A percentile compares a stretch with the other conserved stretches of the same genome.
Evolutionary conservation across 1,284 basidiomycete genomes (phyloP).

Genomic region (Takashimella koratensis): DNA sequence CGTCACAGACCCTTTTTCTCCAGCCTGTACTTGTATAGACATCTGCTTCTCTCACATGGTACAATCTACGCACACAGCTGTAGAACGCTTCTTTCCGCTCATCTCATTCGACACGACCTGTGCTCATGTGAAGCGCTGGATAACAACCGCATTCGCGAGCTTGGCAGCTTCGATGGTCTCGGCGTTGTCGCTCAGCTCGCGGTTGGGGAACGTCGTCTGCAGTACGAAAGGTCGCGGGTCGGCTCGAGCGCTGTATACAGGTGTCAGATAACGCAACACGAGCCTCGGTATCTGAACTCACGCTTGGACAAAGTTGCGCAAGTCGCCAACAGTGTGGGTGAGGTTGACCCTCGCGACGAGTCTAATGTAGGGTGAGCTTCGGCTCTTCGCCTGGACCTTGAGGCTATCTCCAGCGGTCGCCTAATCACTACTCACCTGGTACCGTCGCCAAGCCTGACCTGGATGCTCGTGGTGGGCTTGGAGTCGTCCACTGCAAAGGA

Average conservation of each 20-base stretch:
- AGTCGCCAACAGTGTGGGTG: slow-evolving; percentile 81
- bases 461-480: slow-evolving; percentile 83
- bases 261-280: no score
- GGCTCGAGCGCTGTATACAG: slow-evolving; percentile 61
- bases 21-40: neutral
- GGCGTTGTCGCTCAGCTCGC: slow-evolving; percentile 62
- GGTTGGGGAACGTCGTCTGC: slow-evolving; percentile 79
- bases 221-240: slow-evolving; percentile 74
- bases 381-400: slow-evolving; percentile 8
- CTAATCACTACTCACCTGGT: slow-evolving; percentile 59
- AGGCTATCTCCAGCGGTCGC: neutral
- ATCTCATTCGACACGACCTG: no score
- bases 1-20: no score
- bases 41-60: neutral
- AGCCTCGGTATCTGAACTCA: slow-evolving; percentile 57
- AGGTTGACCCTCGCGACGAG: slow-evolving; percentile 87
- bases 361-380: no score
- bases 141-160: slow-evolving; percentile 75
- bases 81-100: no score
- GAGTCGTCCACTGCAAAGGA: slow-evolving; percentile 50
- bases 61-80: neutral
- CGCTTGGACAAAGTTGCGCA: slow-evolving; percentile 85
- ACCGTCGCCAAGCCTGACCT: slow-evolving; percentile 85
- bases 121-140: slow-evolving; percentile 62
- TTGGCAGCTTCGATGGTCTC: slow-evolving; percentile 72